Conservation (phyloP, 768 basidiomycete species). For the Mycena chlorophos region DNA sequence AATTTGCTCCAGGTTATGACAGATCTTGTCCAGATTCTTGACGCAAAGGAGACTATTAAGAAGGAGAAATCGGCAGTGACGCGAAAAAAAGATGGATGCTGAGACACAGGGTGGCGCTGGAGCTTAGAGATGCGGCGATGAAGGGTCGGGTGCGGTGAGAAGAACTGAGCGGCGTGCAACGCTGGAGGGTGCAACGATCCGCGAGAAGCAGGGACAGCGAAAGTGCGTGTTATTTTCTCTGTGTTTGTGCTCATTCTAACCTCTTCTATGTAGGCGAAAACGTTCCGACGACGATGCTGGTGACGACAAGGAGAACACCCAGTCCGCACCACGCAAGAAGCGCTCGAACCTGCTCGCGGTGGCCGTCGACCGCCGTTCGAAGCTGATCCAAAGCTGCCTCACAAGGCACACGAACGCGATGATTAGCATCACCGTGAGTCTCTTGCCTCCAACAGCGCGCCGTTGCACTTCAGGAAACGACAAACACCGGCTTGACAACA, state of each 20-base stretch:
- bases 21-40: not conserved
- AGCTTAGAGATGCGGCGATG: conserved; percentile 14
- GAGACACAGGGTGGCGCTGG: conserved; percentile 3
- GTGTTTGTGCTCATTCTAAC: not conserved
- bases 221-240: conserved; percentile 5
- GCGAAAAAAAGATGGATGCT: conserved; percentile 8
- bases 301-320: conserved; percentile 12
- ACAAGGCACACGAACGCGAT: too few species aligned
- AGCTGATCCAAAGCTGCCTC: too few species aligned
- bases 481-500: too few species aligned
- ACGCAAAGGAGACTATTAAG: not conserved
- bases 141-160: conserved; percentile 8
- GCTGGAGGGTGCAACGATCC: conserved; percentile 8
- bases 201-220: conserved; percentile 15
- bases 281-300: not conserved
- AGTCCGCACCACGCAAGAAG: too few species aligned
- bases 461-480: too few species aligned
- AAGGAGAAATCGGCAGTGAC: conserved; percentile 1
- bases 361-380: too few species aligned
- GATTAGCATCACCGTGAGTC: too few species aligned
- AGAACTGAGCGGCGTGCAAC: conserved; percentile 2
- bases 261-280: not conserved
- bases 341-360: too few species aligned
- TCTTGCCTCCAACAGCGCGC: too few species aligned
- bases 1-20: conserved; percentile 1